Conservation (phyloP, 1,284 basidiomycete genomes). For the Puccinia novopanici region DNA sequence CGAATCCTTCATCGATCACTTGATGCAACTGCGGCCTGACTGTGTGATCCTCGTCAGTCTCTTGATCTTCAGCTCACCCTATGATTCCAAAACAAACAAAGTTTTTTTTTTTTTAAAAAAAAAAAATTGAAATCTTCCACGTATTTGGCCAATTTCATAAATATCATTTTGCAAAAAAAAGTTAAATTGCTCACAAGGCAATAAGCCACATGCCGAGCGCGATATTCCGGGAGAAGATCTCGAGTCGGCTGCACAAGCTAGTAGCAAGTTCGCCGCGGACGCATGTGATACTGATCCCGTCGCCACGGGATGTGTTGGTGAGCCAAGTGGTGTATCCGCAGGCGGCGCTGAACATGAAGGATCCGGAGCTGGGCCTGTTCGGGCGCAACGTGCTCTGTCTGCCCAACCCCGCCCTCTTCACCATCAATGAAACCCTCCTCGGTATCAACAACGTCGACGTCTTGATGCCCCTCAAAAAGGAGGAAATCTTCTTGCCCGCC, state of each 20-base stretch:
- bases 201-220: slow-evolving; percentile 68
- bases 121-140: slow-evolving; percentile 4
- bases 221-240: slow-evolving; percentile 72
- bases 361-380: slow-evolving; percentile 32
- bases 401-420: slow-evolving; percentile 83
- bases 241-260: slow-evolving; percentile 67
- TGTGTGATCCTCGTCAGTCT: slow-evolving; percentile 74
- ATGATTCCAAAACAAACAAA: neutral
- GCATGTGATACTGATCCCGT: slow-evolving; percentile 75
- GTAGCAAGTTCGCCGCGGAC: slow-evolving; percentile 69
- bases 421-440: slow-evolving; percentile 79
- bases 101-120: neutral
- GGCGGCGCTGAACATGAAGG: slow-evolving; percentile 57
- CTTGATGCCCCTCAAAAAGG: slow-evolving; percentile 81
- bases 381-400: slow-evolving; percentile 65
- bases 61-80: neutral
- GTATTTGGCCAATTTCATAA: slow-evolving; percentile 77
- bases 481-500: slow-evolving; percentile 72
- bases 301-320: slow-evolving; percentile 76
- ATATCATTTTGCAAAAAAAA: too few species aligned
- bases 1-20: slow-evolving; percentile 66
- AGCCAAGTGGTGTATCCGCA: slow-evolving; percentile 86
- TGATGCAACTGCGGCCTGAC: slow-evolving; percentile 69
- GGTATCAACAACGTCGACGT: slow-evolving; percentile 79
- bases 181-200: slow-evolving; percentile 63